Conservation (phyloP, 371 early-diverging fungal genomes). For the Apophysomyces trapeziformis region DNA sequence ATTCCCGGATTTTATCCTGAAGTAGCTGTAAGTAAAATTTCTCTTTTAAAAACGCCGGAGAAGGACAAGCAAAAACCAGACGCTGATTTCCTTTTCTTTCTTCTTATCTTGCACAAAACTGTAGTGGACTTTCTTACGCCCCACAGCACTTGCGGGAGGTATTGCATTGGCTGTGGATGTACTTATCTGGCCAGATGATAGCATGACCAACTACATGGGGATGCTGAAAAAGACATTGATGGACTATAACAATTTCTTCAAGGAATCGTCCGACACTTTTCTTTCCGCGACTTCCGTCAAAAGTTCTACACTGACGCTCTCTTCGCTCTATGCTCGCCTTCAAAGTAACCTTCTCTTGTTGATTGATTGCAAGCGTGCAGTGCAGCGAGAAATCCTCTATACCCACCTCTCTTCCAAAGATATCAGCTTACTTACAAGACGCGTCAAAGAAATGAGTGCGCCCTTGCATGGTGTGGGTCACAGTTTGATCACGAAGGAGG, state of each 20-base stretch:
- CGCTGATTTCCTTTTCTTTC: not conserved
- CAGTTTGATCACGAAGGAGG: conserved; percentile 26
- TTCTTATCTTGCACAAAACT: no score
- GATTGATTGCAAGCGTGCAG: conserved; percentile 43
- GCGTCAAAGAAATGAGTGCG: conserved; percentile 23
- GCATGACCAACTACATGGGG: conserved; percentile 31
- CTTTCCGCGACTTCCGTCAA: conserved; percentile 2
- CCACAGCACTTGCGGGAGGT: conserved; percentile 31
- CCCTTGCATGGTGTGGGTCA: conserved; percentile 39
- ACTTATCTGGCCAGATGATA: conserved; percentile 44
- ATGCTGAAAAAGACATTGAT: conserved; percentile 23
- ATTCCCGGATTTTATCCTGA: conserved; percentile 20
- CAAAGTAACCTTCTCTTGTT: conserved; percentile 28
- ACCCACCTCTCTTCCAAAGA: conserved; percentile 35
- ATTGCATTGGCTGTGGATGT: conserved; percentile 31
- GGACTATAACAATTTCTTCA: conserved; percentile 32
- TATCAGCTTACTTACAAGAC: conserved; percentile 27
- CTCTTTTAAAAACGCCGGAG: not conserved
- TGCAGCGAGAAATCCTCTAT: conserved; percentile 33
- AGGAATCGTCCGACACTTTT: conserved; percentile 36
- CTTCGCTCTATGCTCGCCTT: conserved; percentile 22
- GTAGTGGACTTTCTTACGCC: conserved; percentile 36
- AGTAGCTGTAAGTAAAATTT: conserved; percentile 24
- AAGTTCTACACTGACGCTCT: conserved; percentile 13
- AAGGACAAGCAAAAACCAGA: not conserved